Base-by-base conservation (phyloP, 1,139 yeast species). In the Candida sojae region DNA sequence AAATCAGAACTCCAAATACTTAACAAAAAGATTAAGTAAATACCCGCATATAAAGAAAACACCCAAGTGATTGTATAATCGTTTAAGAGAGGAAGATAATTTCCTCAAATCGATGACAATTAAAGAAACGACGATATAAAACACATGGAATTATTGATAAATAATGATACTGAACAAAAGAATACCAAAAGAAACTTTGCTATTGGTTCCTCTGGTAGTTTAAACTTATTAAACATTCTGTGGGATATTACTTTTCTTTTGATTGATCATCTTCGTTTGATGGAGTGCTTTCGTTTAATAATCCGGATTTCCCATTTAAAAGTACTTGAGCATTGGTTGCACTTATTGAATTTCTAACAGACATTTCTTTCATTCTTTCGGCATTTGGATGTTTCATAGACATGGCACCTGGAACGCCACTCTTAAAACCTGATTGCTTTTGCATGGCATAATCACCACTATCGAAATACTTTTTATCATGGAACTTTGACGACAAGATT, bases 401-500 rank as follows among this genome's bases (percentile, higher is more conserved):
- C n/a, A 65, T 67, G 5, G 64, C 63, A 10, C 66, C 57, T 8
- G 62, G 58, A 41, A 47, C 43, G 11, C 50, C 48, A 28, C 47
- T 43, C 7, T 49, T 49, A n/a, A 49, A 48, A 1, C 64, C 57
- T 45, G 67, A 67, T 55, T 75, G 79, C 50, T 91, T 86, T 56
- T 89, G 90, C 82, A 93, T 82, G 26, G 98, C 98, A 65, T 95
- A 93, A 68, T 93, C 99, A 23, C 99, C 99, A 52, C 96, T 88
- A 61, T 93, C 99, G 63, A 93, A 95, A 68, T 87, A 93, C 70
- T 91, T 91, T 60, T 97, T 84, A 59, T 93, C 98, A 65, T 86
- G 86, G 57, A 87, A 72, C 66, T 89, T 90, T 56, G 87, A 83
- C 49, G 88, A 80, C 52, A 93, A 78, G 35, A 93, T 75, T 55